Base-by-base conservation (phyloP, 768 basidiomycete species). In the Tricholoma bakamatsutake region DNA sequence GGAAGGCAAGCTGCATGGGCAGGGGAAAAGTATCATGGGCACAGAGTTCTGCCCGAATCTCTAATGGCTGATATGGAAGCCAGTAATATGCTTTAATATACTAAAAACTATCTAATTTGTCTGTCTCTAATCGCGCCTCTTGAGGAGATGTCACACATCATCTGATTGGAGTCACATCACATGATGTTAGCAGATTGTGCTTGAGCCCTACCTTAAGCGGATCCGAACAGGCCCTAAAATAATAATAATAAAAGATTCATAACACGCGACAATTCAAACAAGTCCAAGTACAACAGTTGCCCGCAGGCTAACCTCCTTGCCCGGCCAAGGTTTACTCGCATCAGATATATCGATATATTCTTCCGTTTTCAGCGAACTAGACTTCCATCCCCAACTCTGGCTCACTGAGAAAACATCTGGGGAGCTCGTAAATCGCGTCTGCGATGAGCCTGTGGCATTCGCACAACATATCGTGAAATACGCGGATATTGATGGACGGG, bases 311-410 rank as follows among this genome's bases (percentile, higher is more conserved):
- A 81, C 74, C 59, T 84, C 75, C 61, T 74, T 74, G n/a, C 69
- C 63, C 51, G 66, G 65, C 17, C 54, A 27, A 12, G 57, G 4
- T 15, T 48, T 58, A 27, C 55, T 59, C 18, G 57, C 64, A 2
- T 68, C 49, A 11, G 64, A 59, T 24, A 61, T 61, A 58, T 80
- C 71, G 57, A 74, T 64, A 62, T 79, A 76, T 54, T 79, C 82
- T 52, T 83, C 80, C 17, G 75, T 76, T 66, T 70, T 66, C 56
- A 79, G 60, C 11, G 78, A 74, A 56, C 78, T 79, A 12, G 76
- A 76, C 72, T 93, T 93, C 93, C 93, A 95, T 0, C 93, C 94
- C 94, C 93, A 96, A 59, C 88, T 91, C 75, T 94, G 91, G 57
- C 84, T 84, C 45, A 93, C 77, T 28, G 85, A 78, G 66, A 97